Percentiles rank a stretch among this genome's conserved stretches.
These are phyloP conservation scores for Termitomyces eurrhizus DNA, from an alignment of 768 basidiomycete genomes.

Conservation along the genomic window DNA sequence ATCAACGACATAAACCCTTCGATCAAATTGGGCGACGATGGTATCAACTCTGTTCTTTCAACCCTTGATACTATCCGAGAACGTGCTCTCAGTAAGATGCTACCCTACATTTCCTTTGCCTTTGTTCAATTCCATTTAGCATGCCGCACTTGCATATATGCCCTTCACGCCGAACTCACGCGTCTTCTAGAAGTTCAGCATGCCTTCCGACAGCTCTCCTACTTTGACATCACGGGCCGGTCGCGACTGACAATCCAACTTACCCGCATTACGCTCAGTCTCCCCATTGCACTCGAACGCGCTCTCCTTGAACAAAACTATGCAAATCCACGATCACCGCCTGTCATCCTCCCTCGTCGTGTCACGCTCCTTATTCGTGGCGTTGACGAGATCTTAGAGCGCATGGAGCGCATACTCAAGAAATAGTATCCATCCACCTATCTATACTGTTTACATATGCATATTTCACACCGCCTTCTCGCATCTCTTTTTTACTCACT, in stretches of 20 bases:
- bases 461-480: background rate
- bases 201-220: conserved; percentile 69
- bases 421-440: conserved; percentile 8
- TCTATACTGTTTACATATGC: background rate
- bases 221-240: conserved; percentile 73
- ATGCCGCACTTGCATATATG: conserved; percentile 71
- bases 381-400: conserved; percentile 59
- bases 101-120: background rate
- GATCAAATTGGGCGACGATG: conserved; percentile 72
- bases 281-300: conserved; percentile 71
- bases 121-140: conserved; percentile 34
- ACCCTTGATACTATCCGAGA: conserved; percentile 69
- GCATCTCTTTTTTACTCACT: background rate
- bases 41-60: conserved; percentile 70
- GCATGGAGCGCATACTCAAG: conserved; percentile 57
- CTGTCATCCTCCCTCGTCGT: conserved; percentile 48
- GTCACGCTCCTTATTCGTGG: conserved; percentile 58
- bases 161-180: conserved; percentile 68
- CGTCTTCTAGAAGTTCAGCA: conserved; percentile 81
- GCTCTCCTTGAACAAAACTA: conserved; percentile 52
- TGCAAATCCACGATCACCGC: conserved; percentile 9
- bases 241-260: conserved; percentile 74
- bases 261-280: conserved; percentile 68
- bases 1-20: conserved; percentile 80
- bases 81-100: conserved; percentile 62